Evolutionary conservation across 306 rosid species (phyloP), one percentile per base, ranked within the genome.

Genomic region (Gastrolobium villosum): DNA sequence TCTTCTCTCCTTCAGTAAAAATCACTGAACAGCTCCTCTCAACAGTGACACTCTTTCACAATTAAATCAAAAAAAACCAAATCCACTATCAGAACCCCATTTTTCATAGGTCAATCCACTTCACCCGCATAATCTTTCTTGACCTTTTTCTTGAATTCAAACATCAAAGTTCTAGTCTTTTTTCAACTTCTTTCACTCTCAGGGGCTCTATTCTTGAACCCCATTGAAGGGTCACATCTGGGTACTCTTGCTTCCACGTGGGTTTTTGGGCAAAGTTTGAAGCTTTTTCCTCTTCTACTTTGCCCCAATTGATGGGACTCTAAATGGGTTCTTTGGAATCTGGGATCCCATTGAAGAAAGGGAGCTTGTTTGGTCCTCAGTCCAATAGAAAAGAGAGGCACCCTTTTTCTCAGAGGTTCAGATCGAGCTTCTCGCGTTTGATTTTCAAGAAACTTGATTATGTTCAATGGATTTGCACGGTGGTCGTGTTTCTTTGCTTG

Each of bases 381-480:
- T 76, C 88, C 2, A 63, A 81, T 39, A 83, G 90, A 74, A 85
- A 82, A 45, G 96, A 94, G n/a, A 86, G 83, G 11, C 67, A 81
- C 82, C 84, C 90, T 20, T 93, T 89, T 74, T 62, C 89, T 3
- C 98, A 81, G 85, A 91, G 97, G 85, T 85, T 88, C 77, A 93
- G 98, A 90, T 96, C 97, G 85, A 91, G 93, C 80, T 90, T 96
- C 80, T 93, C 99, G 5, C 86, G 96, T 65, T 79, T 95, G 67
- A 79, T 93, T 2, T 82, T 85, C 70, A 92, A 90, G 88, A 96
- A 86, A 79, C 85, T 96, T 14, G 98, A 93, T 83, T 96, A 93
- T 59, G 75, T 96, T 55, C 98, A 90, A 86, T 96, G 99, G 99
- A 91, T 89, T 86, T 96, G 97, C 73, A 88, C 97, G 5, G 94